Evolutionary conservation across 495 filamentous ascomycete genomes (phyloP).

Genomic region (Immersiella caudata): DNA sequence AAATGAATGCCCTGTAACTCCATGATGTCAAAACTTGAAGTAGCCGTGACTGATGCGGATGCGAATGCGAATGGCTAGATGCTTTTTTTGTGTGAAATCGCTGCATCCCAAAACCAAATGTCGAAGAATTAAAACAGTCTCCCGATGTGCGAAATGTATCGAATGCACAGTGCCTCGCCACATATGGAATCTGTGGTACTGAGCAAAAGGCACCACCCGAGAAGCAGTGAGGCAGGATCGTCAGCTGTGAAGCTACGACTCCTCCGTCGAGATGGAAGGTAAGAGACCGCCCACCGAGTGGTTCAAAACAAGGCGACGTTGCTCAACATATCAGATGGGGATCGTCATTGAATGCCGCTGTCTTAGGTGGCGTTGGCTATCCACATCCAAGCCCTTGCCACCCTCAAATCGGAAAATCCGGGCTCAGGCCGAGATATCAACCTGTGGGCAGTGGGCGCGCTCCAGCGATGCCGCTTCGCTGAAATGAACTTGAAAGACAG

Average conservation of each 20-base stretch:
- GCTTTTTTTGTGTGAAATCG: conserved; percentile 16
- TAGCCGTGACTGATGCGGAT: background rate
- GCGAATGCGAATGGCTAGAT: conserved; percentile 18
- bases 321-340: background rate
- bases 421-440: background rate
- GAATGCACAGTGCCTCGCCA: conserved; percentile 11
- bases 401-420: background rate
- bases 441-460: background rate
- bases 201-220: background rate
- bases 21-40: background rate
- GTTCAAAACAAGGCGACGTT: background rate
- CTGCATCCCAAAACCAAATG: conserved; percentile 13
- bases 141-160: conserved; percentile 6
- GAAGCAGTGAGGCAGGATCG: background rate
- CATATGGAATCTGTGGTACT: conserved; percentile 4
- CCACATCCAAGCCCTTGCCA: background rate
- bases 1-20: conserved; percentile 11
- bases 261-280: background rate
- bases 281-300: background rate
- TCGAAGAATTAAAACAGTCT: conserved; percentile 16
- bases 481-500: conserved; percentile 33
- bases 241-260: background rate
- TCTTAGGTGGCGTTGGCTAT: background rate
- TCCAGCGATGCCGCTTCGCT: conserved; percentile 30
- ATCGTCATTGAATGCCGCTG: background rate